Evolutionary conservation across 1,284 basidiomycete genomes (phyloP), one percentile per base, ranked within the genome.

Genomic region (Austroboletus olivaceoglutinosus): DNA sequence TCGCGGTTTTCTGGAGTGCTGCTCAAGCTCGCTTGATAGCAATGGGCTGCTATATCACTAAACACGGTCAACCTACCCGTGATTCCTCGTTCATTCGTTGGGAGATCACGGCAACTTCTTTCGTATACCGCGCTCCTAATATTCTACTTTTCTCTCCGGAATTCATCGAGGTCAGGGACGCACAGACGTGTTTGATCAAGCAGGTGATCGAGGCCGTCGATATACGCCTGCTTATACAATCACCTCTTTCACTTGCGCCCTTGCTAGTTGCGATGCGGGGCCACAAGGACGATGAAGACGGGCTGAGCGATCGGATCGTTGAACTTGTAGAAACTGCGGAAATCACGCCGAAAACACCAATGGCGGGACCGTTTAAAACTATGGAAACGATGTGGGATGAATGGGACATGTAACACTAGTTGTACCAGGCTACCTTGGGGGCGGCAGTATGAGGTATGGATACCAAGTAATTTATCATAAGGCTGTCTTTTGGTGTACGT

Each of bases 131-230:
- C 18, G 77, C 78, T 10, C 74, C 72, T 6, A 77, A 89, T 59
- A 53, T 91, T 53, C 73, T 91, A 15, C 78, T 91, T 33, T 81
- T 91, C 68, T 89, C 86, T 11, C 56, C 78, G 16, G 76, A 81
- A 47, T 91, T 87, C 63, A 75, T 91, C 59, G 89, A 91, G 64
- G 72, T 91, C 19, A 80, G 89, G 50, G 74, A 82, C 48, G 70
- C 80, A 21, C 67, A 72, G 19, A 84, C 81, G 2, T 83, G 86
- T 4, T 69, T 78, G 48, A 79, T 91, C 19, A 80, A 85, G 18
- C 89, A 91, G 67, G 85, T 89, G 21, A 80, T 91, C 43, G 84
- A 89, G 60, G 87, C 76, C 0, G 57, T 61, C 16, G 85, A 88
- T 58, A 76, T 91, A 27, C 80, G 86, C 29, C 73, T 89, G 27